Base-by-base conservation (phyloP, 208 protist species). In the Trypanosoma mega region DNA sequence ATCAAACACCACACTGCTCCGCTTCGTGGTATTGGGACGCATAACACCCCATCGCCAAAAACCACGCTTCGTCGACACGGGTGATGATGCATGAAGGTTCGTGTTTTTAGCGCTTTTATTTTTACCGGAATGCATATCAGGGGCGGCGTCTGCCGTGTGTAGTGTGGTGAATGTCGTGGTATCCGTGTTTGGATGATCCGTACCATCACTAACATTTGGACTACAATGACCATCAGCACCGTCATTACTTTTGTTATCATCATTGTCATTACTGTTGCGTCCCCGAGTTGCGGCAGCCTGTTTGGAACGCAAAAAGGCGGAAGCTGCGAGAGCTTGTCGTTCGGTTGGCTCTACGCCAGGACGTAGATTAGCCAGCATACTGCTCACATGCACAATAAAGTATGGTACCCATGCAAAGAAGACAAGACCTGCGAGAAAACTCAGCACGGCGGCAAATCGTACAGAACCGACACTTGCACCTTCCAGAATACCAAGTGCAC, bases 241-340 rank as follows among this genome's bases (percentile, higher is more conserved):
- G 9, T 20, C 2, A 2, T 23, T 23, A 23, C 9, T 29, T 48
- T n/a, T 48, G 1, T 48, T 23, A 1, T 23, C 2, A 1, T 16
- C n/a, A n/a, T n/a, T n/a, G n/a, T n/a, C n/a, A n/a, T n/a, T n/a
- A n/a, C n/a, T n/a, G n/a, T n/a, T n/a, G n/a, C n/a, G n/a, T n/a
- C n/a, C n/a, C n/a, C n/a, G n/a, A n/a, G n/a, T 21, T 0, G 31
- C 61, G 1, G 43, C 61, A 12, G 61, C 61, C 37, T 48, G 44
- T 27, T 58, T 67, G 27, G 61, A 67, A 5, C 61, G 61, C n/a
- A 67, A 18, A 57, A 67, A 67, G 0, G 61, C 61, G 11, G 36
- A 41, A 26, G 45, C 39, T 1, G 61, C 39, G 18, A 34, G 21
- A 7, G 50, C 61, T 37, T 67, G 61, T 8, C 49, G 47, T 11